phyloP scores from a whole-genome alignment of 345 rosid genomes.

The Ceriops decandra region DNA sequence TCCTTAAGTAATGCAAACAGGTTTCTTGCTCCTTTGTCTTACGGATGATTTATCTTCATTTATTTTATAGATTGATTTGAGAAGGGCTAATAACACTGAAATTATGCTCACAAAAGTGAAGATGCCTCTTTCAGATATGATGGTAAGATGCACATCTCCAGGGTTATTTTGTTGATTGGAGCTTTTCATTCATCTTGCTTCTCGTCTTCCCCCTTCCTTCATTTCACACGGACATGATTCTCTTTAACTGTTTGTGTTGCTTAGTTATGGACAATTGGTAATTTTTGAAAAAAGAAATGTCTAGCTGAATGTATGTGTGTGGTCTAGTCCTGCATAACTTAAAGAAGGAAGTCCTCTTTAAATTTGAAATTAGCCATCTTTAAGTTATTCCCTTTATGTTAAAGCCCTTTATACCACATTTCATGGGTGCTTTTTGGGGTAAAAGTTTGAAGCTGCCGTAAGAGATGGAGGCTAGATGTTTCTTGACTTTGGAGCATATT shows the following conservation, averaged over 20 bases:
- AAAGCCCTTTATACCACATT: not conserved
- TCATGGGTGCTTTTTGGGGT: not conserved
- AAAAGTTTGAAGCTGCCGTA: not conserved
- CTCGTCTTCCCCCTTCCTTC: not conserved
- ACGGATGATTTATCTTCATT: slow-evolving; percentile 11
- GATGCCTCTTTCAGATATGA: slow-evolving; percentile 98
- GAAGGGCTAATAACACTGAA: slow-evolving; percentile 99
- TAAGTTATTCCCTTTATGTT: not conserved
- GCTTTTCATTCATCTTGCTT: not conserved
- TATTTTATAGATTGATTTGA: slow-evolving; percentile 68
- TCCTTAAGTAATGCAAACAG: not conserved
- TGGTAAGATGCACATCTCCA: slow-evolving; percentile 56
- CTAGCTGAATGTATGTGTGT: not conserved
- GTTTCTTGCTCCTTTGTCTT: not conserved
- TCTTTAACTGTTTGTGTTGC: not conserved
- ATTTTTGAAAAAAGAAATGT: not conserved
- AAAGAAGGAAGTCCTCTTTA: not conserved
- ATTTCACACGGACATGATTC: not conserved
- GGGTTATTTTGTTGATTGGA: not conserved
- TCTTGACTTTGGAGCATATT: not conserved
- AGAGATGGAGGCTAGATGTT: not conserved
- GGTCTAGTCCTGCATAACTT: not conserved
- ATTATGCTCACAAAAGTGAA: slow-evolving; percentile 99
- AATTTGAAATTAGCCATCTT: not conserved
- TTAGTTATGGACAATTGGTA: not conserved